Evolutionary conservation across 495 filamentous ascomycete genomes (phyloP), one percentile per base, ranked within the genome.

Genomic region (Wilcoxina mikolae): DNA sequence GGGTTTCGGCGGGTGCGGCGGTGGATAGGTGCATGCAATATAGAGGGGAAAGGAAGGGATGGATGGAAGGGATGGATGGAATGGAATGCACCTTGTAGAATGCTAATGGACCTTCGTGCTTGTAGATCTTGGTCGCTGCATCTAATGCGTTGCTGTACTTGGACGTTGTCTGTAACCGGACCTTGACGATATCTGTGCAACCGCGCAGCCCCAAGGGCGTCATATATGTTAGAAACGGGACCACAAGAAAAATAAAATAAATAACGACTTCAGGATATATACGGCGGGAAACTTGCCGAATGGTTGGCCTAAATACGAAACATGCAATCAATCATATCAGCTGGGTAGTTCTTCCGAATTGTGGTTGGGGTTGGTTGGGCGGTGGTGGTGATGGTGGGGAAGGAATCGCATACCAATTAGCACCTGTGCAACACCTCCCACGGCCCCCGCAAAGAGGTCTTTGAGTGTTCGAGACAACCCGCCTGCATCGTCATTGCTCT

Each of bases 351-450:
- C n/a, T n/a, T n/a, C n/a, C n/a, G n/a, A n/a, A n/a, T n/a, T n/a
- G n/a, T n/a, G n/a, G n/a, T n/a, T n/a, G n/a, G n/a, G n/a, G 39
- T 10, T 17, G 9, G 18, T 52, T 52, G 28, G 11, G 4, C 11
- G 7, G 45, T 20, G 4, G 18, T 12, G 22, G 7, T 20, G 17
- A 38, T 39, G 26, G 27, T 4, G 9, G 18, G 31, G 9, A 18
- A 31, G 49, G 38, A 48, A 57, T 77, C 83, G 68, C n/a, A n/a
- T 70, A 95, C 91, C 91, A 58, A 95, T 76, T 54, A 99, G 71
- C 33, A 99, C 91, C 69, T 96, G 93, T 22, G 93, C 90, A 59
- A 95, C 76, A 53, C 91, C 91, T 56, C 91, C 91, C 10, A 78
- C 84, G 55, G 93, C 91, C 52, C 91, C 91, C 20, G 91, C 79